Conservation (phyloP, 108 stramenopile genomes). For the Aurantiochytrium sp. region DNA sequence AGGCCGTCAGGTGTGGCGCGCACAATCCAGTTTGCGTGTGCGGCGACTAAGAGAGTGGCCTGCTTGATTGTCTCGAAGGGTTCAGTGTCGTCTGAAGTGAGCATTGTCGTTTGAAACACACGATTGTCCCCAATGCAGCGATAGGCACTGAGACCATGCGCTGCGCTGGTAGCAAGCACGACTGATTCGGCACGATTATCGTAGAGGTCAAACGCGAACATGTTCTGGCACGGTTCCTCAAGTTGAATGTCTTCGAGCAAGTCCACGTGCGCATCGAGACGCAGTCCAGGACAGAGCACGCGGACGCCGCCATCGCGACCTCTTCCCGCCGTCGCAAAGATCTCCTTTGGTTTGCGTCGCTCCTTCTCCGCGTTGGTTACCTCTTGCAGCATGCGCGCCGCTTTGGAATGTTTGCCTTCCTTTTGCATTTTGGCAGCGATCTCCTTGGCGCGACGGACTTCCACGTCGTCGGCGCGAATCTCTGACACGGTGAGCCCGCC, state of each 20-base stretch:
- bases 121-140: not conserved
- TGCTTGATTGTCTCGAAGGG: not conserved
- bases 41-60: not conserved
- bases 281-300: not conserved
- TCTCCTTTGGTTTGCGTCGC: not conserved
- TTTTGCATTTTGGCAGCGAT: not conserved
- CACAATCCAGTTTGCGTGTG: not conserved
- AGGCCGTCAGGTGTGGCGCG: not conserved
- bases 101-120: too few species aligned
- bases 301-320: slow-evolving; percentile 12
- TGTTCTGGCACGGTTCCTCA: not conserved
- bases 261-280: not conserved
- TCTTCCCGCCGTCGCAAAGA: not conserved
- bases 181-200: not conserved
- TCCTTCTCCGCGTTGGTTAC: not conserved
- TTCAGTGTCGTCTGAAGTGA: not conserved
- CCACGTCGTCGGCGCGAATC: not conserved
- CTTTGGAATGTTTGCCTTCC: not conserved
- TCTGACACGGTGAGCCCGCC: not conserved
- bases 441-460: not conserved
- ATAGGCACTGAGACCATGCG: not conserved
- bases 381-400: not conserved
- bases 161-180: not conserved
- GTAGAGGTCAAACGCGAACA: not conserved
- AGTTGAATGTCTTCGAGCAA: not conserved